Evolutionary conservation across 2,329 filamentous ascomycete species (phyloP), one percentile per base, ranked within the genome.

Genomic region (Verticillium nonalfalfae): DNA sequence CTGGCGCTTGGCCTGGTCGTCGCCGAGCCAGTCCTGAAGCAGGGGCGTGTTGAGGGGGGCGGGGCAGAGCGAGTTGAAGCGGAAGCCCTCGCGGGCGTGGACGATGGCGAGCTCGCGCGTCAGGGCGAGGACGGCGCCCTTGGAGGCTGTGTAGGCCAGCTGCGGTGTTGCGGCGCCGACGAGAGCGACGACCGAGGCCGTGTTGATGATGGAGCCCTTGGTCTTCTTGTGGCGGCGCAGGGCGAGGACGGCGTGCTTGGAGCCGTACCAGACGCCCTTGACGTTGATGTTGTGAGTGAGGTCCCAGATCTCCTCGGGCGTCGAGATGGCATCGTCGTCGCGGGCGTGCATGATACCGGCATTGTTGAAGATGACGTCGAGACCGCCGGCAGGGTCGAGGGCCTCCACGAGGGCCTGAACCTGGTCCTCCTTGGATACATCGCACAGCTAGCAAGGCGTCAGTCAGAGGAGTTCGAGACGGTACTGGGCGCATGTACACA

Each of bases 331-430:
- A 74, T 92, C 88, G 71, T 85, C 88, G 74, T 93, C 90, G 61
- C 89, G 82, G 57, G 86, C 88, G 78, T 97, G 93, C 93, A 97
- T 97, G 76, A 97, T 97, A 60, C 93, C 93, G 31, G 93, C 93
- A 75, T 97, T 97, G 86, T 97, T 97, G 87, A 97, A 97, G 70
- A 97, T 91, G 72, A 97, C 81, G 74, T 97, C 93, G 3, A 95
- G 77, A 55, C 93, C 93, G 71, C 93, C 93, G 90, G 91, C 96
- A 61, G 85, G 73, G 75, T 97, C 93, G 62, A 94, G 78, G 10
- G 84, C 78, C 67, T 90, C 89, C 59, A 97, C 81, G 73, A 90
- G 86, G 61, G 87, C 85, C 70, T 92, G 79, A 36, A 97, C 87
- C 61, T 95, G 85, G 63, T 83, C 76, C 74, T 97, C 93, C 71